These are phyloP conservation scores for Spirogloea muscicola DNA, from an alignment of 139 green algal species.

Conservation along the genomic window DNA sequence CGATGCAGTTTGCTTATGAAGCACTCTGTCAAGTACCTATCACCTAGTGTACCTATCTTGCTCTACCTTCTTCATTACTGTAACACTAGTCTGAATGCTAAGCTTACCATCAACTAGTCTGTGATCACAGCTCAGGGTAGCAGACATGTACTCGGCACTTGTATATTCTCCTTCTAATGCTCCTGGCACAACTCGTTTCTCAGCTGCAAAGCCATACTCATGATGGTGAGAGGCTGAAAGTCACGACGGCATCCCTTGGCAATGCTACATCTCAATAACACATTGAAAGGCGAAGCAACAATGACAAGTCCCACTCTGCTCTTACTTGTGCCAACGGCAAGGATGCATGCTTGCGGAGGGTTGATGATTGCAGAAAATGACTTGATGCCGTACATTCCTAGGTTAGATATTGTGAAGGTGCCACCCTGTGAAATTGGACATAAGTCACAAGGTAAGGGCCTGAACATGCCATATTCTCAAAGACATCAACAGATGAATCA, in stretches of 20 bases:
- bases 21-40: background rate
- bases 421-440: conserved; percentile 44
- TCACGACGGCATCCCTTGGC: conserved; percentile 5
- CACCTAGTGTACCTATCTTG: conserved; percentile 38
- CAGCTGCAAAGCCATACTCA: conserved; percentile 1
- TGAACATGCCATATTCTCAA: too few species aligned
- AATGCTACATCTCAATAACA: too few species aligned
- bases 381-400: conserved; percentile 62
- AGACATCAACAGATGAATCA: too few species aligned
- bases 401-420: conserved; percentile 59
- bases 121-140: conserved; percentile 81
- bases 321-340: conserved; percentile 50
- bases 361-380: conserved; percentile 60
- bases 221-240: background rate
- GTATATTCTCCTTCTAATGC: conserved; percentile 31
- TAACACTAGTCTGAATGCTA: background rate
- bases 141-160: conserved; percentile 63
- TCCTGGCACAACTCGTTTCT: conserved; percentile 50
- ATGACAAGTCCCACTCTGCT: background rate
- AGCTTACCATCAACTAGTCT: conserved; percentile 73
- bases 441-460: too few species aligned
- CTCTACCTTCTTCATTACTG: background rate
- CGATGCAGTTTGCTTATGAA: background rate
- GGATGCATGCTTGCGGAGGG: conserved; percentile 56
- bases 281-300: background rate